Conservation (phyloP, 768 basidiomycete genomes). For the Naganishia onofrii region DNA sequence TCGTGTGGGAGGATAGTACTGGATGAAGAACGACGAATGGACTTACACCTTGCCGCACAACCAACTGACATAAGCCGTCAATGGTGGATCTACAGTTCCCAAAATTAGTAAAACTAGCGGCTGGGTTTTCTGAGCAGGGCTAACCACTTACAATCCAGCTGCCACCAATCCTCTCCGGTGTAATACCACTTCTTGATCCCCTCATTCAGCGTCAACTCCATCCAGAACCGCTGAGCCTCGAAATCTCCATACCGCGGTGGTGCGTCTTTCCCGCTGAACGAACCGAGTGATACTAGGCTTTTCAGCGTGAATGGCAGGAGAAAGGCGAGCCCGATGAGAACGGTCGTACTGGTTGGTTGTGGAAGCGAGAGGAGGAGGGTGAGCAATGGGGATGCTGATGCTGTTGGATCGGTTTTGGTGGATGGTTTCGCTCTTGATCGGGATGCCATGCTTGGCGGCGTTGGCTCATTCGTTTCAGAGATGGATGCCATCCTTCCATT, state of each 20-base stretch:
- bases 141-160: constrained; percentile 64
- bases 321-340: background rate
- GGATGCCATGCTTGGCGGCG: background rate
- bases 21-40: background rate
- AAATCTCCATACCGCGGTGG: constrained; percentile 90
- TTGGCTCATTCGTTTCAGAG: background rate
- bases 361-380: constrained; percentile 8
- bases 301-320: constrained; percentile 3
- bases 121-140: background rate
- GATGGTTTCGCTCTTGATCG: background rate
- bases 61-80: constrained; percentile 88
- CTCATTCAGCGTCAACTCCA: constrained; percentile 80
- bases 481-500: constrained; percentile 8
- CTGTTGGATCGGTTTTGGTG: background rate
- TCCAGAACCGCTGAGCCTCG: constrained; percentile 92
- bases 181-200: constrained; percentile 69
- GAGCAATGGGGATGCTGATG: background rate
- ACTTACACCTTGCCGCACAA: constrained; percentile 72
- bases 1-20: constrained; percentile 39
- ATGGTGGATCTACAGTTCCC: constrained; percentile 64
- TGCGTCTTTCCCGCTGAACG: constrained; percentile 58
- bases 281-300: constrained; percentile 1
- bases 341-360: background rate
- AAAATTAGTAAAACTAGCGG: background rate
- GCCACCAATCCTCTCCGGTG: constrained; percentile 88